phyloP scores from a whole-genome alignment of 352 stramenopile genomes.

The Globisporangium radiosum region DNA sequence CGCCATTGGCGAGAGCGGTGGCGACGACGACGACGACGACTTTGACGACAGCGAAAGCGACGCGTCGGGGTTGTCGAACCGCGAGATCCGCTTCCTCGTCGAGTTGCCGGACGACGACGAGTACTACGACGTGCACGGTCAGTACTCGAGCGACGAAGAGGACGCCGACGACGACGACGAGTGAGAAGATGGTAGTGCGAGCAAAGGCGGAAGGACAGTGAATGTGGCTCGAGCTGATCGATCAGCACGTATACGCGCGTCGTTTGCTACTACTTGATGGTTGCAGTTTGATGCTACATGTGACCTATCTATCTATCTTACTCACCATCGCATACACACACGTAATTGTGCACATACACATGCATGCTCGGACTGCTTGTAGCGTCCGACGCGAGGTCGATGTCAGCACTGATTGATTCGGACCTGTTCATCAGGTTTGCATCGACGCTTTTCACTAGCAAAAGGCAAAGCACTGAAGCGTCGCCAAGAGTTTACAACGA shows the following conservation, averaged over 20 bases:
- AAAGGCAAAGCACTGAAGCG: background rate
- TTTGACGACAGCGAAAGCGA: constrained; percentile 19
- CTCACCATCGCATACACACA: no score
- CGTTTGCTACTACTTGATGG: no score
- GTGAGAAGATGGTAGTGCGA: background rate
- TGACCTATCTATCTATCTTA: no score
- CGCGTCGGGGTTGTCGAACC: constrained; percentile 31
- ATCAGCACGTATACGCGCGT: no score
- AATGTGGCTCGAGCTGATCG: no score
- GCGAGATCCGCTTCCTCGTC: constrained; percentile 63
- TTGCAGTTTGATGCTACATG: no score
- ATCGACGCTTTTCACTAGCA: no score
- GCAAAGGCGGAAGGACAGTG: background rate
- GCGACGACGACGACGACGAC: constrained; percentile 25
- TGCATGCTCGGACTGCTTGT: no score
- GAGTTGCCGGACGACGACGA: constrained; percentile 56
- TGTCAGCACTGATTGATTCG: no score
- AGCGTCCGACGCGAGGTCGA: no score
- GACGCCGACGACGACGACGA: constrained; percentile 55
- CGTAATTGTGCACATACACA: no score
- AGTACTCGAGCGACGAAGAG: constrained; percentile 76
- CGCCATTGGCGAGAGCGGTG: constrained; percentile 23
- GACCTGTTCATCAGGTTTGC: no score
- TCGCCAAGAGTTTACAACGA: background rate
- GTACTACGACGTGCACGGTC: constrained; percentile 66